Percentiles rank a stretch among this genome's conserved stretches.
phyloP scores from a whole-genome alignment of 495 filamentous ascomycete species.

The Podospora fimiseda region DNA sequence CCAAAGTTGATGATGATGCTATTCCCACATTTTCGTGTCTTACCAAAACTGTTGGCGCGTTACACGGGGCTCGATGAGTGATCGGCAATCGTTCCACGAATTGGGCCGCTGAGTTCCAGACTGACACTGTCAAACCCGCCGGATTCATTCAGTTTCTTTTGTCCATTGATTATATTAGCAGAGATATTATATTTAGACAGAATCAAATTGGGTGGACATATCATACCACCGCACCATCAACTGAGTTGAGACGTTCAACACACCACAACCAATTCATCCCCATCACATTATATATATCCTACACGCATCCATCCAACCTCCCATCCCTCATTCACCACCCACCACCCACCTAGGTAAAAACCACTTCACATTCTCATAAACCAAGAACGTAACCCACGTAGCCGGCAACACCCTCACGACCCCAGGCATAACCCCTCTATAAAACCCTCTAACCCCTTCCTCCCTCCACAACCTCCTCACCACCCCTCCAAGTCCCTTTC shows the following conservation, averaged over 20 bases:
- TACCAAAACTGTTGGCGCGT: too few relatives aligned
- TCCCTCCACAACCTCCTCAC: constrained; percentile 63
- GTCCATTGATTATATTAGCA: too few relatives aligned
- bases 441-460: constrained; percentile 81
- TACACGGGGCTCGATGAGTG: not conserved
- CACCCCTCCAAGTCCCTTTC: constrained; percentile 63
- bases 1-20: not conserved
- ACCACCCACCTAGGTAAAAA: constrained; percentile 47
- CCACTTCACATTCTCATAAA: constrained; percentile 87
- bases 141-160: too few relatives aligned
- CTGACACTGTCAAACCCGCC: too few relatives aligned
- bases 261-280: too few relatives aligned
- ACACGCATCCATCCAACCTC: not conserved
- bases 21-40: not conserved
- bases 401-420: constrained; percentile 83
- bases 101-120: too few relatives aligned
- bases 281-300: not conserved
- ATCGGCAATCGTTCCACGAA: not conserved
- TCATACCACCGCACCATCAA: too few relatives aligned
- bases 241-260: too few relatives aligned
- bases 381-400: constrained; percentile 95
- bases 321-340: not conserved
- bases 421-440: constrained; percentile 85
- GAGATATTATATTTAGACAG: too few relatives aligned
- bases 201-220: too few relatives aligned